Evolutionary conservation across 495 filamentous ascomycete genomes (phyloP), one percentile per base, ranked within the genome.

Genomic region (Penicillium flavigenum): DNA sequence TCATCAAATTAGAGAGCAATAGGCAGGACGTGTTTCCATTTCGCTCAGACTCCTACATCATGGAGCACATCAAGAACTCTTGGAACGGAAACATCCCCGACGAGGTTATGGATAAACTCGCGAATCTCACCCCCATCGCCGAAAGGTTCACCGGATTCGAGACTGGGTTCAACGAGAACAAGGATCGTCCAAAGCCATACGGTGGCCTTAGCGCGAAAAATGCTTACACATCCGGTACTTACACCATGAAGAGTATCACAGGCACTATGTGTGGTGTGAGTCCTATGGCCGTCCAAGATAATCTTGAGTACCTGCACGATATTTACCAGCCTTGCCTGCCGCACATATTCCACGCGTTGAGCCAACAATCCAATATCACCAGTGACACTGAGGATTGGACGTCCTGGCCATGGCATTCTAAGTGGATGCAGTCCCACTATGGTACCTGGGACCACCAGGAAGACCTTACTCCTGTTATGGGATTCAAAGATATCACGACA

Each of bases 251-350:
- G 58, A 77, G 73, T 56, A 44, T 80, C 7, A 61, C 72, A 4
- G 78, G 76, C 2, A 77, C 72, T 16, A 60, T 79, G 29, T 81
- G 79, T 45, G 78, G 78, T 8, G 68, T 78, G 39, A 68, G 67
- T 57, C 72, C 73, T 2, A 61, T 76, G 10, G 64, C 67, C 43
- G 72, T 67, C 19, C 66, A 73, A 38, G 69, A 69, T 47, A 65
- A 69, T 39, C 61, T 62, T 24, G 73, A 76, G 54, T 68, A 69
- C 24, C 46, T 56, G 38, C 59, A 71, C 32, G 68, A 74, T 41
- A 73, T 74, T 38, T 78, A 78, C 51, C 75, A 78, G 56, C 75
- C 75, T 6, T 78, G 75, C 51, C 54, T 76, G 4, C 66, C 74
- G 3, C 74, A 75, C 41, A 64, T 78, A 22, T 58, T 78, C 14